phyloP scores from a whole-genome alignment of 352 stramenopile genomes.

The Phytophthora ohioensis region DNA sequence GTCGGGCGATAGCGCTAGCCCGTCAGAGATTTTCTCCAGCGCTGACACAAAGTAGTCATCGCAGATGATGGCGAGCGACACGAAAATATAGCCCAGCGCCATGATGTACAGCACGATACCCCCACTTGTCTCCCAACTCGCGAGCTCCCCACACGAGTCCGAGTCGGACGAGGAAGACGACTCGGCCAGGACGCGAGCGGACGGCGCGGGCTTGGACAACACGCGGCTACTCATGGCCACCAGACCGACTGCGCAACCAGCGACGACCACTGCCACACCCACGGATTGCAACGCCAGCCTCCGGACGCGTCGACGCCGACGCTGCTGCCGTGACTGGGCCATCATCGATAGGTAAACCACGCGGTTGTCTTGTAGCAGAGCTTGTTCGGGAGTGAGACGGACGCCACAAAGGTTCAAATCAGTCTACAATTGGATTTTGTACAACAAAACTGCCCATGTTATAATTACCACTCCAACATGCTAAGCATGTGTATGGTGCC shows the following conservation, averaged over 20 bases:
- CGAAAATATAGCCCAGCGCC: conserved; percentile 79
- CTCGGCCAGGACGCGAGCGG: conserved; percentile 29
- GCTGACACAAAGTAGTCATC: conserved; percentile 90
- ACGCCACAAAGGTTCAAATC: too few relatives aligned
- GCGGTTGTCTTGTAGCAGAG: too few relatives aligned
- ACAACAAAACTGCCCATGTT: too few relatives aligned
- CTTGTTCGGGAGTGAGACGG: too few relatives aligned
- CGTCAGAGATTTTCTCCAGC: conserved; percentile 81
- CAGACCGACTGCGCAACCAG: conserved; percentile 29
- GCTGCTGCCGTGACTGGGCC: conserved; percentile 3
- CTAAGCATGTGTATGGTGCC: too few relatives aligned
- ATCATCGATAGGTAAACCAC: not conserved
- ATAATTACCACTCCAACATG: too few relatives aligned
- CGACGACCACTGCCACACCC: conserved; percentile 34
- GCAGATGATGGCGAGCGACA: conserved; percentile 88
- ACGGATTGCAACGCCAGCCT: conserved; percentile 33
- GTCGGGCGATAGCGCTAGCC: conserved; percentile 69
- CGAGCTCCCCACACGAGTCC: conserved; percentile 46
- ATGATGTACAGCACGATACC: conserved; percentile 72
- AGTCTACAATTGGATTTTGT: too few relatives aligned
- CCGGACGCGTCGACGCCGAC: conserved; percentile 8
- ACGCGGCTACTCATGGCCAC: conserved; percentile 23
- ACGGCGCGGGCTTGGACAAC: not conserved
- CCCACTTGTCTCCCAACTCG: conserved; percentile 61
- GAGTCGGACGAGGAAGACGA: conserved; percentile 25